Base-by-base conservation (phyloP, 257 asterid species). In the Lavandula angustifolia region DNA sequence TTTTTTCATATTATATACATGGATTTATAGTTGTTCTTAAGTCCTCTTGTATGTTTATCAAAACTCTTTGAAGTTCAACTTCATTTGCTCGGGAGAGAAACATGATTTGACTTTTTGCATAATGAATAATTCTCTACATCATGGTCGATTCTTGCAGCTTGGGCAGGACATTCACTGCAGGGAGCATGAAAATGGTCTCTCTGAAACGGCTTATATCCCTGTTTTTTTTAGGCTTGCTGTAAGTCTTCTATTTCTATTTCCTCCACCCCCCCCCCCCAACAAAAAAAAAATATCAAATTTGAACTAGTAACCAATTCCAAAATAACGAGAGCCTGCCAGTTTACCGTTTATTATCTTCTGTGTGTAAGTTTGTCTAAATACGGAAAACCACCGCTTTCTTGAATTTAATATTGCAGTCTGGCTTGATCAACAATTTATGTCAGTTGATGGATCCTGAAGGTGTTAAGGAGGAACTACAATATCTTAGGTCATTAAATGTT, bases 401-500 rank as follows among this genome's bases (percentile, higher is more conserved):
- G 54, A 53, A 42, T 68, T 67, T 50, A 22, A 56, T 67, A 53
- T 79, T 41, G 76, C 84, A 86, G 94, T 78, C 76, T 72, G 86
- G 85, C 61, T 48, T 80, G 72, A 79, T 86, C 82, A 76, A 81
- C 87, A 83, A 80, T 50, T 81, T 80, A 68, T 81, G 95, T 81
- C 86, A 86, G 81, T 70, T 84, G 81, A 74, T 84, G 76, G 86
- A 86, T 80, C 88, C 91, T 35, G 87, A 75, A 66, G 85, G 81
- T 66, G 81, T 86, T 55, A 81, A 72, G 69, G 87, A 76, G 78
- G 91, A 86, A 71, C 68, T 86, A 31, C 86, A 62, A 43, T 76
- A 78, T 64, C 79, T 84, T 62, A 81, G 81, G 74, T 78, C 88
- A 6, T 74, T 86, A 64, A 37, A 51, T 48, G 82, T 84, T 56